Evolutionary conservation across 148 eudicot genomes (phyloP).

Genomic region (Cornus kousa): DNA sequence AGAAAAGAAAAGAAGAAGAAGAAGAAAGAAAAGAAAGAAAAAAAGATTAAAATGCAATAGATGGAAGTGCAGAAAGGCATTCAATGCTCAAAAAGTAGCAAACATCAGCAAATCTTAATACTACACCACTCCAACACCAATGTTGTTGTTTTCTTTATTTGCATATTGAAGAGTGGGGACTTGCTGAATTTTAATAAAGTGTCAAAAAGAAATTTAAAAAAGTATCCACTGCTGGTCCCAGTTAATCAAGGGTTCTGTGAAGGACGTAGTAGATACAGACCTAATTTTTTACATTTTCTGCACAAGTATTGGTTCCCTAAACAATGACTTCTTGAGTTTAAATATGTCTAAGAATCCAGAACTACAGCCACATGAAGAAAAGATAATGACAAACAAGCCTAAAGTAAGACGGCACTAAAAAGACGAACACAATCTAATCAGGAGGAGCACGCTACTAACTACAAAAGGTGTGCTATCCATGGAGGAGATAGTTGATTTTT

Average conservation of each 20-base stretch:
- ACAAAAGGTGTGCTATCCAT: neutral
- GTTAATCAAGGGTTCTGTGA: too few relatives aligned
- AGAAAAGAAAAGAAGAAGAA: slow-evolving; percentile 8
- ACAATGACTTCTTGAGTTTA: neutral
- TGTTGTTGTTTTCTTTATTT: neutral
- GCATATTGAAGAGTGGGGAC: neutral
- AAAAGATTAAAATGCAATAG: neutral
- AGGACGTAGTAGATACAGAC: neutral
- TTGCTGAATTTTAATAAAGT: too few relatives aligned
- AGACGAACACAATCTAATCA: too few relatives aligned
- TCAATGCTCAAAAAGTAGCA: neutral
- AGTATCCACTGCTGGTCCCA: too few relatives aligned
- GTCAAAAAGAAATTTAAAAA: neutral
- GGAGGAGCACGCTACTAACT: neutral
- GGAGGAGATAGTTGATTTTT: too few relatives aligned
- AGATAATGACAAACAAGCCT: neutral
- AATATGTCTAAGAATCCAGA: neutral
- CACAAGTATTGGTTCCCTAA: too few relatives aligned
- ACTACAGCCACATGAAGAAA: neutral
- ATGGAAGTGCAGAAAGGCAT: neutral
- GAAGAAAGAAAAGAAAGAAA: slow-evolving; percentile 12
- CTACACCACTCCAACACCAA: neutral
- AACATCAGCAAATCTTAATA: neutral
- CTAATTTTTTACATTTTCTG: too few relatives aligned
- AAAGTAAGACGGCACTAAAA: neutral